A percentile compares a stretch with the other conserved stretches of the same genome.
Evolutionary conservation across 1,284 basidiomycete genomes (phyloP).

Genomic region (Trametes hirsuta): DNA sequence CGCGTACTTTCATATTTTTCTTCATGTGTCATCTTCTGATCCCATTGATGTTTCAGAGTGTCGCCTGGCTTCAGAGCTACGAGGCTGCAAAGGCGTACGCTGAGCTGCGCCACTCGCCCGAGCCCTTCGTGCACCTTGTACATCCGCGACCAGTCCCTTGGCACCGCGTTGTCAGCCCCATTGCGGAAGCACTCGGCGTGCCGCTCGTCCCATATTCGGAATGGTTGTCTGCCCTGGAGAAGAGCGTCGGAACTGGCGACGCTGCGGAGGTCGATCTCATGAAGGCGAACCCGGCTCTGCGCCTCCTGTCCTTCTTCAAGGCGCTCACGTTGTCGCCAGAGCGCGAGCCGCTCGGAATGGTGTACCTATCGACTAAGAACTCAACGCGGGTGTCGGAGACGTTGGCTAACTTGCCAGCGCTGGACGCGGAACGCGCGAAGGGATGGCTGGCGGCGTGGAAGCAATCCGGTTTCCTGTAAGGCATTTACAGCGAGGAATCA

Average conservation of each 20-base stretch:
- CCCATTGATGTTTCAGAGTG: constrained; percentile 2
- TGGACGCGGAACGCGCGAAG: constrained; percentile 14
- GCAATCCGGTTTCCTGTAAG: constrained; percentile 11
- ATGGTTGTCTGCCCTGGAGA: constrained; percentile 27
- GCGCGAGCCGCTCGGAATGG: constrained; percentile 22
- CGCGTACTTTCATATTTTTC: not conserved
- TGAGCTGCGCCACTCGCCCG: constrained; percentile 26
- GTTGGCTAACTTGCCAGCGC: constrained; percentile 8
- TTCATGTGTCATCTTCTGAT: not conserved
- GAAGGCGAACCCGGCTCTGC: constrained; percentile 35
- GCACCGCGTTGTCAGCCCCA: constrained; percentile 21
- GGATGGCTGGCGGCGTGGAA: constrained; percentile 21
- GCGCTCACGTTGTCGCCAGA: constrained; percentile 5
- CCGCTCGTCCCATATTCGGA: constrained; percentile 28
- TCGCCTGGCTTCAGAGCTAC: constrained; percentile 33
- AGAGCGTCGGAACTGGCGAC: constrained; percentile 11
- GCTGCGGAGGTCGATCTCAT: constrained; percentile 36
- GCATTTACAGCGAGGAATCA: too few species aligned
- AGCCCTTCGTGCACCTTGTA: constrained; percentile 33
- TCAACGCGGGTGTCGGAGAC: constrained; percentile 14
- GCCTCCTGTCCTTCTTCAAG: constrained; percentile 36
- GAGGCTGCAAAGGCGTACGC: constrained; percentile 28
- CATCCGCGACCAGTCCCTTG: constrained; percentile 32
- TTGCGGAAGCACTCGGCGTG: constrained; percentile 24
- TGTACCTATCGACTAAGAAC: constrained; percentile 18